Conservation (phyloP, 1,284 basidiomycete genomes). For the Moniliophthora roreri region DNA sequence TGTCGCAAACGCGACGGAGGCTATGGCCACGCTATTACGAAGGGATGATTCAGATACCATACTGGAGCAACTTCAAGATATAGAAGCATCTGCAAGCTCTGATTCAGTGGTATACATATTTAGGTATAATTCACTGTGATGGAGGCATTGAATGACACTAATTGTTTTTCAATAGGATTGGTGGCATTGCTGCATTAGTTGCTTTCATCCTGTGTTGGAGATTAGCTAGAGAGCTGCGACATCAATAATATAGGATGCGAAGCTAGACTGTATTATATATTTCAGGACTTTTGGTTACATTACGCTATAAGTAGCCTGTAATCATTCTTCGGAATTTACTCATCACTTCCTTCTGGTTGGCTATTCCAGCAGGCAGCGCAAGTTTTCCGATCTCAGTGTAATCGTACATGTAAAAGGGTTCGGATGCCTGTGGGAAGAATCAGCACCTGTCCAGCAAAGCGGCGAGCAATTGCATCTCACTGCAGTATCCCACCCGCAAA, state of each 20-base stretch:
- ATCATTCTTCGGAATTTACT: too few relatives aligned
- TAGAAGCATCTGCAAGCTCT: slow-evolving; percentile 29
- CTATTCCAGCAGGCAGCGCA: too few relatives aligned
- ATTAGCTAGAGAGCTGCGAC: slow-evolving; percentile 59
- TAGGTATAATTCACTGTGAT: slow-evolving; percentile 39
- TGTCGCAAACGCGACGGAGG: slow-evolving; percentile 14
- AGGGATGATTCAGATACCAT: slow-evolving; percentile 1
- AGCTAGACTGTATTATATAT: background rate
- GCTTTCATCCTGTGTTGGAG: slow-evolving; percentile 72
- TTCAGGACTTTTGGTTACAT: background rate
- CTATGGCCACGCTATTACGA: background rate
- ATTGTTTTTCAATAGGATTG: slow-evolving; percentile 47
- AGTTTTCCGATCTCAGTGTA: too few relatives aligned
- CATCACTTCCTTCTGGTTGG: too few relatives aligned
- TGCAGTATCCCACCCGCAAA: too few relatives aligned
- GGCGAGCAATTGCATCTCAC: too few relatives aligned
- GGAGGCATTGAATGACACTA: slow-evolving; percentile 1
- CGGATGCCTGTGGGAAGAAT: too few relatives aligned
- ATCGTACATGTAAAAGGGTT: too few relatives aligned
- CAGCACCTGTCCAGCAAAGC: too few relatives aligned
- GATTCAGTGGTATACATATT: slow-evolving; percentile 81
- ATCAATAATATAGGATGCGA: slow-evolving; percentile 30
- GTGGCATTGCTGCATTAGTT: slow-evolving; percentile 69
- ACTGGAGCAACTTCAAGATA: slow-evolving; percentile 3
- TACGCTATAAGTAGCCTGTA: background rate